Conservation (phyloP, 2,329 filamentous ascomycete species). For the Calonectria pteridis region DNA sequence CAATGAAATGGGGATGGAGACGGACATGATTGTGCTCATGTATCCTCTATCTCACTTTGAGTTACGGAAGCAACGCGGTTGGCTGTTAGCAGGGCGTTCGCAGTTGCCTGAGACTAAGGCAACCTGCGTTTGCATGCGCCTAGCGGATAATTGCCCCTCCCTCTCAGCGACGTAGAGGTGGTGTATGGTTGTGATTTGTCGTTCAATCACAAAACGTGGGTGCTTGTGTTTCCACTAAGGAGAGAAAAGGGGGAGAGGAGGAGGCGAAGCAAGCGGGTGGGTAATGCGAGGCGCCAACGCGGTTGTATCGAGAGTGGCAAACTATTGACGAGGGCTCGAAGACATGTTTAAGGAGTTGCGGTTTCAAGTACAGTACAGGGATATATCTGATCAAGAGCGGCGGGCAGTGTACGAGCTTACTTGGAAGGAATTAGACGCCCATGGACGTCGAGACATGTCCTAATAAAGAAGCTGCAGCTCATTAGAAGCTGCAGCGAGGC, state of each 20-base stretch:
- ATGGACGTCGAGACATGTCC: conserved; percentile 29
- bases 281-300: conserved; percentile 11
- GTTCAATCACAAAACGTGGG: conserved; percentile 17
- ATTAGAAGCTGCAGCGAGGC: conserved; percentile 52
- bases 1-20: neutral
- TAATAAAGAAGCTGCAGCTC: conserved; percentile 47
- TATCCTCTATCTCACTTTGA: neutral
- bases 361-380: conserved; percentile 13
- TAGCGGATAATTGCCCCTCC: neutral
- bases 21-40: neutral
- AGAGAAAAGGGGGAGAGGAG: neutral
- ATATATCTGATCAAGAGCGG: neutral
- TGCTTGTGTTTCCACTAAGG: conserved; percentile 22
- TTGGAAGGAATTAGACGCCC: conserved; percentile 34
- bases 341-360: conserved; percentile 18
- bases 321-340: conserved; percentile 14
- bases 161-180: conserved; percentile 1
- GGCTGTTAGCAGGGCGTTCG: conserved; percentile 30
- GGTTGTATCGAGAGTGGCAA: neutral
- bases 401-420: neutral
- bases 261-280: conserved; percentile 9
- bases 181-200: conserved; percentile 11
- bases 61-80: conserved; percentile 5
- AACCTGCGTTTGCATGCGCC: conserved; percentile 20
- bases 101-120: conserved; percentile 21